Evolutionary conservation across 2,329 filamentous ascomycete genomes (phyloP).

Genomic region (Colletotrichum higginsianum): DNA sequence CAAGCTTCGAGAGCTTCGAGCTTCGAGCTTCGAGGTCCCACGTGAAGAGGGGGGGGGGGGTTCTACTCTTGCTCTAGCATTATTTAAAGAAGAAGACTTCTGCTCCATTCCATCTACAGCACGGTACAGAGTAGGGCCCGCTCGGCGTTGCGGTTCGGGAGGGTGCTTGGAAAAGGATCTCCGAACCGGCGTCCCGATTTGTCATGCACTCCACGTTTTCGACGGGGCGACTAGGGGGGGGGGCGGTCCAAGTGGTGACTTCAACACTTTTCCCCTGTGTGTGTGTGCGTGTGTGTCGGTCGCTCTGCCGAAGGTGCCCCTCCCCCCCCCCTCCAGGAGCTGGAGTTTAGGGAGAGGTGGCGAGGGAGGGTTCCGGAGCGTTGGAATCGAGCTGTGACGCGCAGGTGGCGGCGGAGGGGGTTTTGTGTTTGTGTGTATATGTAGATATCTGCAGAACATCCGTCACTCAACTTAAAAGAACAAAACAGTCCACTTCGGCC

Average conservation of each 20-base stretch:
- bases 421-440: neutral
- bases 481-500: neutral
- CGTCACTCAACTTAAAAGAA: neutral
- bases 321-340: neutral
- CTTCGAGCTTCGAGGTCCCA: too few species aligned
- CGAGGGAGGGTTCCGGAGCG: slow-evolving; percentile 19
- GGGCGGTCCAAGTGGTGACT: slow-evolving; percentile 29
- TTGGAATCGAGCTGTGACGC: slow-evolving; percentile 32
- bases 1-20: too few species aligned
- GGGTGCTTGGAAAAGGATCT: slow-evolving; percentile 16
- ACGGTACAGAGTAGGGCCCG: neutral
- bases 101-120: too few species aligned
- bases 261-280: slow-evolving; percentile 24
- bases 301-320: neutral
- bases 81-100: too few species aligned
- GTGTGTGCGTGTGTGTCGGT: neutral
- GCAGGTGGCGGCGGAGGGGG: neutral
- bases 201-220: slow-evolving; percentile 38
- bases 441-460: too few species aligned
- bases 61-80: too few species aligned
- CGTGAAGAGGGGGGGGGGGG: too few species aligned
- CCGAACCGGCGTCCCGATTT: slow-evolving; percentile 34
- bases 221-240: neutral
- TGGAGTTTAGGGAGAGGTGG: neutral
- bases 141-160: neutral